A percentile compares a stretch with the other conserved stretches of the same genome.
Evolutionary conservation across 768 basidiomycete species (phyloP).

Genomic region (Mycena albidolilacea): DNA sequence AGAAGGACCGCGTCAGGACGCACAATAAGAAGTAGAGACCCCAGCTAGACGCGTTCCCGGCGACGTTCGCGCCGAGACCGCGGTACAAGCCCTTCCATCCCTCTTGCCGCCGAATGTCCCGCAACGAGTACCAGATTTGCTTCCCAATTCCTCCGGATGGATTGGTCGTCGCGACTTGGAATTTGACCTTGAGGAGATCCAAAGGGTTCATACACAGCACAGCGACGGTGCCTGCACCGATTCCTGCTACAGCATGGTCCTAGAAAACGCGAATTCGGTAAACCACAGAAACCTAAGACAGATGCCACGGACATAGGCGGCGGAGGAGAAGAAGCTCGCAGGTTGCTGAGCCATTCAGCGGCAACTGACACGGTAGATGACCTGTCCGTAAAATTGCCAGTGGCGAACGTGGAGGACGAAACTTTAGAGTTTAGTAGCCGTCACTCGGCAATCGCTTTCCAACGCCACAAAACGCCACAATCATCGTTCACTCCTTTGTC

Average conservation of each 20-base stretch:
- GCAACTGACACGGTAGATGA: slow-evolving; percentile 12
- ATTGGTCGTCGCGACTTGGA: slow-evolving; percentile 86
- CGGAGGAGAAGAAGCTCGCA: slow-evolving; percentile 57
- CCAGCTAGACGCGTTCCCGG: slow-evolving; percentile 97
- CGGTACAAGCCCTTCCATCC: slow-evolving; percentile 93
- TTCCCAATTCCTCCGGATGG: slow-evolving; percentile 74
- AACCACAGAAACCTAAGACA: background rate
- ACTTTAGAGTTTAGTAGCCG: background rate
- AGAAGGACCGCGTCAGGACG: slow-evolving; percentile 51
- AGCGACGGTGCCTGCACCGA: slow-evolving; percentile 93
- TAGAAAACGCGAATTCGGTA: slow-evolving; percentile 47
- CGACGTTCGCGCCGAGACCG: slow-evolving; percentile 91
- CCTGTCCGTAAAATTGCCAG: background rate
- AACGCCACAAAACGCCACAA: slow-evolving; percentile 9
- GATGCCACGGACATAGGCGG: slow-evolving; percentile 40
- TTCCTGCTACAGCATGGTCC: slow-evolving; percentile 97
- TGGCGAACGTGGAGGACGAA: slow-evolving; percentile 8
- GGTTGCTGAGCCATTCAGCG: slow-evolving; percentile 48
- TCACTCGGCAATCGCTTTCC: no score
- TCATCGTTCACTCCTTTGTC: background rate
- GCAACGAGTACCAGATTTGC: slow-evolving; percentile 83
- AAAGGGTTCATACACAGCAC: slow-evolving; percentile 98
- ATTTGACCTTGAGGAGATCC: slow-evolving; percentile 94
- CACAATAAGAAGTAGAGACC: slow-evolving; percentile 98
- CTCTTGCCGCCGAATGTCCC: slow-evolving; percentile 78